Base-by-base conservation (phyloP, 1,284 basidiomycete genomes). In the Malassezia sp. region DNA sequence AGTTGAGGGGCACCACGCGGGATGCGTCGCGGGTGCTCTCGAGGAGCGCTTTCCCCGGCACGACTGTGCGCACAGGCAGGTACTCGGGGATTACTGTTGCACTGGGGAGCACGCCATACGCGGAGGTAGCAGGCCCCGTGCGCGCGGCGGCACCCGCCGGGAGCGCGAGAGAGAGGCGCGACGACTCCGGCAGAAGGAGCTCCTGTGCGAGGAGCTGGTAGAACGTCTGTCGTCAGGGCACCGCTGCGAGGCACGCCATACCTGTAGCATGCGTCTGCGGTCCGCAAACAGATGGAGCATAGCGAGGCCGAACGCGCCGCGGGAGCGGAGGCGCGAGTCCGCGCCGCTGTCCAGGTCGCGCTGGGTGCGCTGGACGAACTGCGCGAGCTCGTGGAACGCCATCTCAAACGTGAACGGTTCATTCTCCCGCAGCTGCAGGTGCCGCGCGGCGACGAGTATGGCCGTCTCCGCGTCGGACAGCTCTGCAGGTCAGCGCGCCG, bases 401-500 rank as follows among this genome's bases (percentile, higher is more conserved):
- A 67, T 65, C 45, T 67, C 66, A 39, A 67, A 67, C 42, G 64
- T 69, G 48, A 69, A 69, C n/a, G 59, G 48, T n/a, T 37, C 30
- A 9, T 57, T 52, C 31, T 61, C 62, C 14, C 56, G 53, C 3
- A 53, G 50, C 36, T 59, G 56, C 0, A 69, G 43, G n/a, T 69
- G 66, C 35, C 61, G 63, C 29, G 66, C 51, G 1, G 66, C 45
- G 26, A 69, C 56, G 8, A 69, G 54, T 0, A 69, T 46, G 1
- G 61, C 56, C n/a, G 66, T 47, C 31, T 67, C 62, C 0, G 59
- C 52, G 20, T 58, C 51, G 37, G 59, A 57, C 22, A 69, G 45
- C 23, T 59, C 56, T 32, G 38, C 43, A 6, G 58, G 54, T 14
- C 49, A 28, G 43, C 37, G 23, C 1, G 20, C n/a, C n/a, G n/a